Base-by-base conservation (phyloP, 169 alveolate genomes). In the Ophryocystis elektroscirrha region DNA sequence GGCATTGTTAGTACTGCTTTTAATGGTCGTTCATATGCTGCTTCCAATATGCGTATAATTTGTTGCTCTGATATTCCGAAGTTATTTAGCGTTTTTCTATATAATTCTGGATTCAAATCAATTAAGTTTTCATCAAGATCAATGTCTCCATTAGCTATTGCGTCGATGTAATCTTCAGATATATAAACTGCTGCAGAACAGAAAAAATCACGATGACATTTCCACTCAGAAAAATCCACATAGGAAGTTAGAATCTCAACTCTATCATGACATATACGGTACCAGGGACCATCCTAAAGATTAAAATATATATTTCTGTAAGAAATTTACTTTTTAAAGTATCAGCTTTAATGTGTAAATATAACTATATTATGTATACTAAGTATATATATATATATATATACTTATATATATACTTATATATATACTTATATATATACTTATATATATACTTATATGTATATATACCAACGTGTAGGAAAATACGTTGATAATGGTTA, bases 281-380 rank as follows among this genome's bases (percentile, higher is more conserved):
- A 77, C 89, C 89, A 80, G 0, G 89, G 83, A 5, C 89, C 89
- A 53, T 77, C 81, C n/a, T n/a, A n/a, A n/a, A n/a, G n/a, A n/a
- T n/a, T n/a, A n/a, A n/a, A n/a, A n/a, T n/a, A n/a, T n/a, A n/a
- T n/a, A n/a, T n/a, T n/a, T n/a, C n/a, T n/a, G n/a, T n/a, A n/a
- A n/a, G n/a, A n/a, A n/a, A n/a, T n/a, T n/a, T n/a, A n/a, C n/a
- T n/a, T n/a, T n/a, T n/a, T n/a, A n/a, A n/a, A n/a, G n/a, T n/a
- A n/a, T n/a, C n/a, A n/a, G n/a, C n/a, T n/a, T n/a, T n/a, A n/a
- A n/a, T n/a, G n/a, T n/a, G n/a, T n/a, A n/a, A n/a, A n/a, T n/a
- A n/a, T n/a, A n/a, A n/a, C n/a, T n/a, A n/a, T n/a, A n/a, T n/a
- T n/a, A n/a, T n/a, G n/a, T n/a, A n/a, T n/a, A n/a, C n/a, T 32